Base-by-base conservation (phyloP, 805 yeast genomes). In the Blastobotrys mokoenaii region DNA sequence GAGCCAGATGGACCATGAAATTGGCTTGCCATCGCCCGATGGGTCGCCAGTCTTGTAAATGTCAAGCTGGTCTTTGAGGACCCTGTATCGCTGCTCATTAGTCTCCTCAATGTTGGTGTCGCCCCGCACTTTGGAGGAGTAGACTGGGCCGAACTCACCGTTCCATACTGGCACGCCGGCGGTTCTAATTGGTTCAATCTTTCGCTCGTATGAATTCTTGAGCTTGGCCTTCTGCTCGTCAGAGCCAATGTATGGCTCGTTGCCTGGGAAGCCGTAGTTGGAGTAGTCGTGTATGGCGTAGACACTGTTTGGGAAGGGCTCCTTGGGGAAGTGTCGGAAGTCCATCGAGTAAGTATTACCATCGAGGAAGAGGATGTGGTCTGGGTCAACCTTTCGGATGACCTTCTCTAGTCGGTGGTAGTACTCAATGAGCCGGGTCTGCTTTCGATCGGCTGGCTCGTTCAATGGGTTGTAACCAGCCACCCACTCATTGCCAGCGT, bases 381-480 rank as follows among this genome's bases (percentile, higher is more conserved):
- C 59, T 27, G 71, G 68, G 53, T 74, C 78, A 41, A 69, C 69
- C 20, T 56, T 49, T 52, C 77, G 66, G 37, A 74, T 62, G 17
- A 55, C 69, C 32, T 60, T 56, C 44, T 68, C 75, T 20, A 68
- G 54, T 46, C 67, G 55, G 2, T 47, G 49, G 51, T 74, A 74
- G 51, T 65, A 72, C 9, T 55, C 48, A 16, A 66, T 61, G 55
- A 74, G 62, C 48, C 69, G 67, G 29, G 58, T 41, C 49, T 72
- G 76, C 42, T 70, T 66, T 2, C 70, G 51, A 32, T 66, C 70
- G 2, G 76, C 73, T 2, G 79, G 79, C 56, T 74, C 79, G 56
- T 74, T 74, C 57, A 74, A 60, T 16, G 76, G 58, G 72, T 74
- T 74, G 58, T 72, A 74, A n/a, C 79, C 79, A 3, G 78, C 78